These are phyloP conservation scores for Solanum bulbocastanum DNA, from an alignment of 257 asterid genomes.

Conservation along the genomic window DNA sequence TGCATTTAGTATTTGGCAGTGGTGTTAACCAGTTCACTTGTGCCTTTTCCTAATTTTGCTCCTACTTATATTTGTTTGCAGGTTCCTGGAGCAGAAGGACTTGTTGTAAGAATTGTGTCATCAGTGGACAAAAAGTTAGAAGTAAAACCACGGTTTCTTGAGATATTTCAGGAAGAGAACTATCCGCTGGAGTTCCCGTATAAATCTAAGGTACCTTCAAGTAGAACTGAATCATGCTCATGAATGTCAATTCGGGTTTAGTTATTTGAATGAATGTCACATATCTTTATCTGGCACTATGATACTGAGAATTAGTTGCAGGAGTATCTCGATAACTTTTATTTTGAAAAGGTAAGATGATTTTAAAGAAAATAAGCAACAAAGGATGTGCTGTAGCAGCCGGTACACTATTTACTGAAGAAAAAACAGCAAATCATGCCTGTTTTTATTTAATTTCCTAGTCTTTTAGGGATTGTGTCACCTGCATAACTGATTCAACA, in stretches of 20 bases:
- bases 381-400: not conserved
- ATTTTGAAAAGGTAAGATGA: not conserved
- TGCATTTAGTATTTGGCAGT: not conserved
- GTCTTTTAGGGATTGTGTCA: not conserved
- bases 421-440: not conserved
- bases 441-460: not conserved
- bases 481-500: not conserved
- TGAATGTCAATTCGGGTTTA: not conserved
- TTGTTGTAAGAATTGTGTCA: constrained; percentile 90
- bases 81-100: constrained; percentile 96
- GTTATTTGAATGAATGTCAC: not conserved
- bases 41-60: not conserved
- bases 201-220: constrained; percentile 69
- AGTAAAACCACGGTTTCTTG: constrained; percentile 89
- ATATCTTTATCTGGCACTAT: not conserved
- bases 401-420: not conserved
- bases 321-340: not conserved
- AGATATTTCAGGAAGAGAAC: constrained; percentile 80
- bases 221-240: not conserved
- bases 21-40: not conserved
- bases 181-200: constrained; percentile 76
- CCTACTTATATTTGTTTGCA: constrained; percentile 9
- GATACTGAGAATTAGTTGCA: not conserved
- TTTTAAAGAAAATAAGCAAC: not conserved
- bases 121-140: constrained; percentile 98